Conservation (phyloP, 768 basidiomycete species). For the Russula earlei region DNA sequence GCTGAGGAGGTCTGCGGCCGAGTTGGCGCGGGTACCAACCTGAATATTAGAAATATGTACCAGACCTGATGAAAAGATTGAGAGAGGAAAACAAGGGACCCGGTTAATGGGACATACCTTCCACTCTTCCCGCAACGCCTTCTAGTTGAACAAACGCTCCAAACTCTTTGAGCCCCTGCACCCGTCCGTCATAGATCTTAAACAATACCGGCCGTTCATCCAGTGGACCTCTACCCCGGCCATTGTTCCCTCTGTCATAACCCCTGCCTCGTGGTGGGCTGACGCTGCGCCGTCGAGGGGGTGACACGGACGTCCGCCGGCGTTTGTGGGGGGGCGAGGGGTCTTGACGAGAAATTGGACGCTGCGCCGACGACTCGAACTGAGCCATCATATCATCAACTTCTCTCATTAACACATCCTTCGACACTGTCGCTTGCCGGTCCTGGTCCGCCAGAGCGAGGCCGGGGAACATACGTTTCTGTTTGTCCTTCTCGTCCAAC, state of each 20-base stretch:
- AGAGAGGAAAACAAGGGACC: conserved; percentile 8
- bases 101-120: conserved; percentile 54
- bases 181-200: conserved; percentile 89
- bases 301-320: conserved; percentile 43
- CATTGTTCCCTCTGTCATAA: conserved; percentile 35
- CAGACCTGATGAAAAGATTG: conserved; percentile 54
- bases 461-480: conserved; percentile 84
- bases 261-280: conserved; percentile 55
- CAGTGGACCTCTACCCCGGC: conserved; percentile 33
- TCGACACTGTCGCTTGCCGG: conserved; percentile 45
- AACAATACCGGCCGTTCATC: conserved; percentile 84
- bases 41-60: conserved; percentile 94
- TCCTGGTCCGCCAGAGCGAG: conserved; percentile 75
- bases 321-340: conserved; percentile 44
- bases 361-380: conserved; percentile 60
- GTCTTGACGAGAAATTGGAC: conserved; percentile 33
- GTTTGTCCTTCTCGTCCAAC: conserved; percentile 59
- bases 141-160: conserved; percentile 91
- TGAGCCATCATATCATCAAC: conserved; percentile 84
- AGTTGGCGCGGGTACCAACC: conserved; percentile 72
- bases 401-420: conserved; percentile 81
- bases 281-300: conserved; percentile 39
- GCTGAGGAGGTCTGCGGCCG: conserved; percentile 77
- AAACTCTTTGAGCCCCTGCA: conserved; percentile 85
- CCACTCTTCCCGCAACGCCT: conserved; percentile 73